Evolutionary conservation across 2,329 filamentous ascomycete species (phyloP).

Genomic region (Orbilia quercus): DNA sequence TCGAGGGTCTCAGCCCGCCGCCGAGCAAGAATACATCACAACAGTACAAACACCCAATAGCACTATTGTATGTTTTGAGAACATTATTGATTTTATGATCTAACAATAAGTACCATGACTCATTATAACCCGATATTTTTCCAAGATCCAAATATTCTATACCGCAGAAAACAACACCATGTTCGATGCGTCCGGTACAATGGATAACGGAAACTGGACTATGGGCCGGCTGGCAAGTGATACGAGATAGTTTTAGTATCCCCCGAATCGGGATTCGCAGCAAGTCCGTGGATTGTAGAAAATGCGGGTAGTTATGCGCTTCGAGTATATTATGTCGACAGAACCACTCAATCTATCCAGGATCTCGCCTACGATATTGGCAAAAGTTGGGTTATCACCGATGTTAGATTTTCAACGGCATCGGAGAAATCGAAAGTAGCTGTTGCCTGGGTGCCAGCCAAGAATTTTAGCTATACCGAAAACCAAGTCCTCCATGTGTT

Average conservation of each 20-base stretch:
- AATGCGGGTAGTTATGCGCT: conserved; percentile 16
- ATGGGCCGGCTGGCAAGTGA: conserved; percentile 35
- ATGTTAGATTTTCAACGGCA: conserved; percentile 13
- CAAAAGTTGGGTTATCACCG: conserved; percentile 22
- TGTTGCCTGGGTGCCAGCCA: conserved; percentile 36
- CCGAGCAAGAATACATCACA: conserved; percentile 38
- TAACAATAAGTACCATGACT: neutral
- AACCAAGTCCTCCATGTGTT: conserved; percentile 43
- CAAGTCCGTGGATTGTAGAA: conserved; percentile 20
- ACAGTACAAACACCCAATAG: conserved; percentile 27
- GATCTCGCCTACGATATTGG: conserved; percentile 29
- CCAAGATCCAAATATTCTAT: conserved; percentile 45
- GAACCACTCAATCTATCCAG: conserved; percentile 35
- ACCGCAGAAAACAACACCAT: conserved; percentile 41
- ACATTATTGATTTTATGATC: too few relatives aligned
- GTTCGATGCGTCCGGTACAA: conserved; percentile 33
- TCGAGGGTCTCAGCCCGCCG: conserved; percentile 27
- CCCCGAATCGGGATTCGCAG: conserved; percentile 30
- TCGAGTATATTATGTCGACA: conserved; percentile 32
- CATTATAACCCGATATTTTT: neutral
- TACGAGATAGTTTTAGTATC: conserved; percentile 37
- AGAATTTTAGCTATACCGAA: conserved; percentile 32
- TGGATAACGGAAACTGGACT: conserved; percentile 26
- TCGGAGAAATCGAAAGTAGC: conserved; percentile 26
- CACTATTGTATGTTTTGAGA: conserved; percentile 17